A percentile compares a stretch with the other conserved stretches of the same genome.
These are phyloP conservation scores for Pisolithus thermaeus DNA, from an alignment of 1,284 basidiomycete genomes.

Conservation along the genomic window DNA sequence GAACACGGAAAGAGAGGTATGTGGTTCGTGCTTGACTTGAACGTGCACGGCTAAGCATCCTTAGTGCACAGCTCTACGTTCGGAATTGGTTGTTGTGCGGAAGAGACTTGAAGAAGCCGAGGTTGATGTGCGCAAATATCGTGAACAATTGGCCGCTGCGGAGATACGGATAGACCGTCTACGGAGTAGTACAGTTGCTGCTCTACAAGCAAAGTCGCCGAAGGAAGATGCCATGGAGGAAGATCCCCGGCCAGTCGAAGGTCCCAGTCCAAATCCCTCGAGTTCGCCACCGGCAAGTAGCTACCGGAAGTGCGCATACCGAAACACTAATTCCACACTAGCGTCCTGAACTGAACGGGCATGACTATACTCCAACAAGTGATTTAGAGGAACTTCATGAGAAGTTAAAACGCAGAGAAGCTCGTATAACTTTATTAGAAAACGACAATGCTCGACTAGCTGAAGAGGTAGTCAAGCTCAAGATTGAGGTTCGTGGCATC, in stretches of 20 bases:
- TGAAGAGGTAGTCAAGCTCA: slow-evolving; percentile 36
- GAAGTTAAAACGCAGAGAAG: slow-evolving; percentile 31
- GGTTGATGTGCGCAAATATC: slow-evolving; percentile 48
- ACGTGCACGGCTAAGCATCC: slow-evolving; percentile 14
- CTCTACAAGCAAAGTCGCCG: slow-evolving; percentile 32
- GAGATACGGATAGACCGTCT: slow-evolving; percentile 73
- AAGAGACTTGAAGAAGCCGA: slow-evolving; percentile 52
- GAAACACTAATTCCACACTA: slow-evolving; percentile 10
- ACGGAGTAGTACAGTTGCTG: slow-evolving; percentile 55
- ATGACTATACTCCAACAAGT: slow-evolving; percentile 17
- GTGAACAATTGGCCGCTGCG: slow-evolving; percentile 53
- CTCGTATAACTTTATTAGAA: slow-evolving; percentile 34
- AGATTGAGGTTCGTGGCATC: slow-evolving; percentile 37
- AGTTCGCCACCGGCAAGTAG: slow-evolving; percentile 61
- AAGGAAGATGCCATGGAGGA: slow-evolving; percentile 45
- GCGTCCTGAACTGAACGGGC: slow-evolving; percentile 23
- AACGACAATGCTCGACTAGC: slow-evolving; percentile 37
- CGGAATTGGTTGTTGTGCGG: slow-evolving; percentile 56
- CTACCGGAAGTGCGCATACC: slow-evolving; percentile 15
- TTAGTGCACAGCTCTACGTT: slow-evolving; percentile 54
- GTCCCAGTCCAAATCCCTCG: slow-evolving; percentile 11
- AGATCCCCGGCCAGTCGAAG: slow-evolving; percentile 20
- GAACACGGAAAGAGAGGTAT: slow-evolving; percentile 57
- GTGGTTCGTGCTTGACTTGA: slow-evolving; percentile 11
- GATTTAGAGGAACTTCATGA: slow-evolving; percentile 37